Evolutionary conservation across 129 eudicot genomes (phyloP).

Genomic region (Lonicera japonica): DNA sequence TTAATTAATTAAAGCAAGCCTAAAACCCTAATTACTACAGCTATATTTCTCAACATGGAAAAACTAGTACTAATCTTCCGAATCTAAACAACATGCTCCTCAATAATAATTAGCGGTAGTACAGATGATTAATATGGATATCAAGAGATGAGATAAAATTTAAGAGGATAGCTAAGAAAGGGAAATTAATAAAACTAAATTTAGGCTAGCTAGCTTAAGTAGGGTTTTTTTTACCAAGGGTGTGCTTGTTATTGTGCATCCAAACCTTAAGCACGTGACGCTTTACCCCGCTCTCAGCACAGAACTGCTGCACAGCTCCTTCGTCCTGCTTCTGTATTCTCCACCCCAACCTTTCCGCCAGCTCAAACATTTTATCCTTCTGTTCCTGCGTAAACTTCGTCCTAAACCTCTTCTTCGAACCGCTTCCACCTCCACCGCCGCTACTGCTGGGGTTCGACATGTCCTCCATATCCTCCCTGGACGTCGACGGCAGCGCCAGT

Average conservation of each 20-base stretch:
- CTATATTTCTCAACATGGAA: too few relatives aligned
- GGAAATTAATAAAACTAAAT: too few relatives aligned
- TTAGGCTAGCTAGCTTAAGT: too few relatives aligned
- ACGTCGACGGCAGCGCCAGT: conserved; percentile 39
- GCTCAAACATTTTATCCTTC: conserved; percentile 61
- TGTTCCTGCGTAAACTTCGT: conserved; percentile 73
- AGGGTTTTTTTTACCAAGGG: conserved; percentile 57
- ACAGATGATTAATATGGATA: too few relatives aligned
- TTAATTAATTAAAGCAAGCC: too few relatives aligned
- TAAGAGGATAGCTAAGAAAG: too few relatives aligned
- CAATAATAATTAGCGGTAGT: too few relatives aligned
- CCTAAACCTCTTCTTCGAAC: conserved; percentile 49
- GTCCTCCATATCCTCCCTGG: conserved; percentile 55
- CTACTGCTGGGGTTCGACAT: conserved; percentile 73
- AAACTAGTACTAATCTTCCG: too few relatives aligned
- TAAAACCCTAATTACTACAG: too few relatives aligned
- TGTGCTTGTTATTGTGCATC: conserved; percentile 93
- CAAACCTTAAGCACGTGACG: conserved; percentile 83
- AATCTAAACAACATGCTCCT: too few relatives aligned
- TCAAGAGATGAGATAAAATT: too few relatives aligned
- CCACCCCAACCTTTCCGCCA: conserved; percentile 79
- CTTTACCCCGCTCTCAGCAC: conserved; percentile 53
- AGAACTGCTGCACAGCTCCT: conserved; percentile 49
- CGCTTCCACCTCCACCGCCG: conserved; percentile 28
- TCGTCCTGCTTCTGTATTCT: conserved; percentile 65